Evolutionary conservation across 2,329 filamentous ascomycete genomes (phyloP), one percentile per base, ranked within the genome.

Genomic region (Akanthomyces dipterigenus): DNA sequence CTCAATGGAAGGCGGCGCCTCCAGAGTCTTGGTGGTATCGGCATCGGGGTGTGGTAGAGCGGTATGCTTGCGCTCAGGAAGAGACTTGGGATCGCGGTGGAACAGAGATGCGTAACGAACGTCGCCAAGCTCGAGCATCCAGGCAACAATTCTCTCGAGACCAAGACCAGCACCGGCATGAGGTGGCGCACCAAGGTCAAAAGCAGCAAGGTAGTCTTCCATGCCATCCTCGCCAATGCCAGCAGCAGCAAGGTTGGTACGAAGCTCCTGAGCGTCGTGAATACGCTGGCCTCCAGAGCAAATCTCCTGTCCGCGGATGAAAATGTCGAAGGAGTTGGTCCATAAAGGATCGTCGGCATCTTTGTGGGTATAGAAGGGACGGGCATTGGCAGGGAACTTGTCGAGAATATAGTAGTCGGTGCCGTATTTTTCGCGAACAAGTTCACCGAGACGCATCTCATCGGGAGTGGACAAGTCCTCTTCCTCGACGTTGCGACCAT

Each of bases 291-390:
- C 93, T 67, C 93, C 93, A 1, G 91, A 93, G 50, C 93, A 87
- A 62, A 97, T 95, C 73, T 97, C 93, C 70, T 97, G 93, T 0
- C 93, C 93, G 34, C 93, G 88, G 48, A 96, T 83, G 76, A 97
- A 97, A 62, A 97, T 96, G 72, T 97, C 93, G 68, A 96, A 97
- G 0, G 93, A 96, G 72, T 96, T 96, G 55, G 93, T 97, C 72
- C 87, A 85, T 38, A 82, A 80, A 14, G 84, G 79, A 69, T 96
- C 85, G 18, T 87, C 79, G 1, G 88, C 83, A 64, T 96, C 90
- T 31, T 88, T 88, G 83, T 96, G 93, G 1, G 93, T 91, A 71
- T 97, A 96, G 76, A 97, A 96, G 0, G 93, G 93, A 48, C 93
- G 85, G 2, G 90, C 93, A 7, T 86, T 88, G 24, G 85, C 79